Evolutionary conservation across 2,329 filamentous ascomycete genomes (phyloP).

Genomic region (Ascochyta fabae): DNA sequence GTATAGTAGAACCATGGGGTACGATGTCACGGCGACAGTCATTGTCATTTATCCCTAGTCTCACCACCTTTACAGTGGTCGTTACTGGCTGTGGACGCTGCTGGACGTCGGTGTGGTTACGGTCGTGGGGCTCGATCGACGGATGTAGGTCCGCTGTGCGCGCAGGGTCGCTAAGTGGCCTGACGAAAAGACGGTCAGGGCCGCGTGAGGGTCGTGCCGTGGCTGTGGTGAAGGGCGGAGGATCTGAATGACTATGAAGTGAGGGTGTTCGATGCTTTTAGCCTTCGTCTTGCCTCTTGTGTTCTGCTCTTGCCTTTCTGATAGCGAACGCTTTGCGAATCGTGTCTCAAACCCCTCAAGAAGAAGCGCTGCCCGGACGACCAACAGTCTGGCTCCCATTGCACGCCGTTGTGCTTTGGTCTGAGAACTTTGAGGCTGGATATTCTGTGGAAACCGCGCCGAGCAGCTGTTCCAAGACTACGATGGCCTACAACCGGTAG

Average conservation of each 20-base stretch:
- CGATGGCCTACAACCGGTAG: not conserved
- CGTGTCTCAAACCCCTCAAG: too few species aligned
- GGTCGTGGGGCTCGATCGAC: not conserved
- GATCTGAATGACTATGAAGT: conserved; percentile 1
- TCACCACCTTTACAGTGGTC: not conserved
- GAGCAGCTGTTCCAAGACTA: not conserved
- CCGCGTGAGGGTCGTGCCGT: conserved; percentile 11
- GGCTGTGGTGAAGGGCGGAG: conserved; percentile 8
- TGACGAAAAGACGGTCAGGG: conserved; percentile 5
- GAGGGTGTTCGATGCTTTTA: conserved; percentile 1
- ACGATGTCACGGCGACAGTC: not conserved
- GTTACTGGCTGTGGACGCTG: not conserved
- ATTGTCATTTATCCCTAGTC: not conserved
- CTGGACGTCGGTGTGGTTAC: conserved; percentile 7
- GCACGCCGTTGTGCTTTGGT: too few species aligned
- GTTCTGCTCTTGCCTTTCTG: not conserved
- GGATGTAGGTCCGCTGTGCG: conserved; percentile 4
- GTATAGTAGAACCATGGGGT: not conserved
- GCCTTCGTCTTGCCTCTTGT: not conserved
- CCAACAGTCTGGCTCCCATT: too few species aligned
- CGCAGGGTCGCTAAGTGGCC: conserved; percentile 1
- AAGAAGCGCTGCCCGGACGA: too few species aligned
- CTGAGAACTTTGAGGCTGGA: too few species aligned
- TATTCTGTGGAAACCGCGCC: too few species aligned
- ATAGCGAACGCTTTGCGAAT: too few species aligned